Evolutionary conservation across 768 basidiomycete genomes (phyloP).

Genomic region (Nidularia sp.): DNA sequence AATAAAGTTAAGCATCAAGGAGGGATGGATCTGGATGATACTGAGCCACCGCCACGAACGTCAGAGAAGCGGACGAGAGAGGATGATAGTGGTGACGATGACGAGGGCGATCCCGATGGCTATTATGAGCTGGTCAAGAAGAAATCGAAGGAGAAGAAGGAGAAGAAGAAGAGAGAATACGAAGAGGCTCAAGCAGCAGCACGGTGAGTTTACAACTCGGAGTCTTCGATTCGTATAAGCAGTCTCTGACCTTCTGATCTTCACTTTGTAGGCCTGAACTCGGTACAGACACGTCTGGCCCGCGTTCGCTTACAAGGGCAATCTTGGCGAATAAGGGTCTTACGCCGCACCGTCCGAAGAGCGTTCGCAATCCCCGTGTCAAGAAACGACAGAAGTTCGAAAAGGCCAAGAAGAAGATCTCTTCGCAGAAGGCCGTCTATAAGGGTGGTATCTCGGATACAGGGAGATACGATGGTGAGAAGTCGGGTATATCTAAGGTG

Average conservation of each 20-base stretch:
- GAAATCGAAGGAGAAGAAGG: conserved; percentile 66
- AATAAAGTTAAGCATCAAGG: conserved; percentile 41
- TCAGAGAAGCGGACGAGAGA: conserved; percentile 28
- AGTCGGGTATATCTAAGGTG: conserved; percentile 87
- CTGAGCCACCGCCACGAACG: conserved; percentile 35
- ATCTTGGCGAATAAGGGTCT: conserved; percentile 95
- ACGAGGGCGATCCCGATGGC: conserved; percentile 54
- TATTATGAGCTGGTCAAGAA: conserved; percentile 92
- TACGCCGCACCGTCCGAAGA: conserved; percentile 85
- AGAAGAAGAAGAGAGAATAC: conserved; percentile 77
- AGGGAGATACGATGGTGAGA: conserved; percentile 86
- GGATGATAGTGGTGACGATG: conserved; percentile 36
- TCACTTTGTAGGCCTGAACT: too few relatives aligned
- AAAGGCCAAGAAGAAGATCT: conserved; percentile 89
- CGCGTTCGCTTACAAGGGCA: conserved; percentile 82
- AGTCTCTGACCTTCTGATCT: too few relatives aligned
- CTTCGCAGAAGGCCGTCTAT: conserved; percentile 89
- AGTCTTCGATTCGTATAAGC: too few relatives aligned
- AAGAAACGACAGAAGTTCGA: conserved; percentile 94
- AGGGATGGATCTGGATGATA: conserved; percentile 66
- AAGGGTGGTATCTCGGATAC: conserved; percentile 76
- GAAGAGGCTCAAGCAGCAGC: conserved; percentile 56
- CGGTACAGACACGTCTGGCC: conserved; percentile 50
- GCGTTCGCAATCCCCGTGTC: conserved; percentile 93
- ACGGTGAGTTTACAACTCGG: conserved; percentile 31